Evolutionary conservation across 495 filamentous ascomycete species (phyloP), one percentile per base, ranked within the genome.

Genomic region (Penicillium bovifimosum): DNA sequence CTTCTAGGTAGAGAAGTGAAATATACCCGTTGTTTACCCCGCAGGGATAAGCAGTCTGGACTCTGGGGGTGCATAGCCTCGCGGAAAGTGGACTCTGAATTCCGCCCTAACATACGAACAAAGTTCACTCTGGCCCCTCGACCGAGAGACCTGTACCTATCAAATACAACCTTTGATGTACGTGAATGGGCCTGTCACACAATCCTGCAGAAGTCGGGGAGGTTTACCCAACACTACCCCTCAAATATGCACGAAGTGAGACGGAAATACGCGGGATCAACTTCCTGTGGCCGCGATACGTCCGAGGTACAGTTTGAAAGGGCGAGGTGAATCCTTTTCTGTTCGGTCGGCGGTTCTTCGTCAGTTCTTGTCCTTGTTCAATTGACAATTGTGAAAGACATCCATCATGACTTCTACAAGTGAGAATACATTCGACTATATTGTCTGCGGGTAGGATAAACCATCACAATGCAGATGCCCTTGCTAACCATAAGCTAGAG

Each of bases 381-480:
- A 32, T 39, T 33, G 24, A 48, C n/a, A n/a, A n/a, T n/a, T n/a
- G n/a, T 39, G 3, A 44, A 7, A 11, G 5, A 36, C 27, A 29
- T 20, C 8, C 33, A 54, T 24, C 16, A 64, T 64, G 58, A 29
- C 52, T 52, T 50, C 54, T 9, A 46, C 54, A 26, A 50, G 27
- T 11, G 51, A 58, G 6, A 31, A 28, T 35, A 50, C 47, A 7
- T 71, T 63, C 46, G 68, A 68, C 46, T 70, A 70, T 53, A 68
- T 71, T 45, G 55, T 71, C 27, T 72, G 68, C 54, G 68, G 67
- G 70, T 69, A 50, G 49, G 58, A 35, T 24, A 7, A 4, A 24
- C 8, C 7, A 14, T 11, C 9, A 18, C 17, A n/a, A 1, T 3
- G 16, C 3, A 16, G 6, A 24, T 5, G 29, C 17, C 10, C 9